Percentiles rank a stretch among this genome's conserved stretches.
phyloP scores from a whole-genome alignment of 495 filamentous ascomycete genomes.

The Tuber borchii region DNA sequence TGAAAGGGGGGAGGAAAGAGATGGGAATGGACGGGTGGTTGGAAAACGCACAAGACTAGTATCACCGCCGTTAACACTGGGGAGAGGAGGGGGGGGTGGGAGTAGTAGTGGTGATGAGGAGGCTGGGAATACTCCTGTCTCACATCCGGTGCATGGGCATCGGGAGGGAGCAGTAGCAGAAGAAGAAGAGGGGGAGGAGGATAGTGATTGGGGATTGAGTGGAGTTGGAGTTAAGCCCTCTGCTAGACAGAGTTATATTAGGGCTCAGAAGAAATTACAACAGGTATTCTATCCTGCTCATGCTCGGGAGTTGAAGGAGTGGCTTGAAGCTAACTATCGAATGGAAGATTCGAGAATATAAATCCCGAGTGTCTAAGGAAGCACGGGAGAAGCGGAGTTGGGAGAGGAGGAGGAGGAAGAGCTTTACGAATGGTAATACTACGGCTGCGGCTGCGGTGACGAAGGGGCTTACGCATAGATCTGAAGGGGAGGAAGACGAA shows the following conservation, averaged over 20 bases:
- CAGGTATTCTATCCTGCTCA: constrained; percentile 47
- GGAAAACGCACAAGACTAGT: constrained; percentile 7
- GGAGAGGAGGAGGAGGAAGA: constrained; percentile 50
- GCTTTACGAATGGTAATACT: constrained; percentile 24
- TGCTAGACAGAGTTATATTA: constrained; percentile 68
- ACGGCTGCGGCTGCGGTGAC: constrained; percentile 25
- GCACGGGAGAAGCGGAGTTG: constrained; percentile 68
- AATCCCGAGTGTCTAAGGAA: constrained; percentile 72
- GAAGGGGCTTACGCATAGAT: constrained; percentile 38
- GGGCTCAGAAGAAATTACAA: constrained; percentile 65
- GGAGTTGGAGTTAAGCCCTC: constrained; percentile 90
- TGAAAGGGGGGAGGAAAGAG: constrained; percentile 14
- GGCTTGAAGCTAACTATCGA: background rate
- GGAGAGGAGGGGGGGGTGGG: background rate
- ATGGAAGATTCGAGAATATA: constrained; percentile 62
- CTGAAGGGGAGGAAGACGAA: constrained; percentile 20
- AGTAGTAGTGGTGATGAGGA: background rate
- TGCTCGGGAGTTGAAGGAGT: background rate
- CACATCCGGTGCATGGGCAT: background rate
- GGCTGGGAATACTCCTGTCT: background rate
- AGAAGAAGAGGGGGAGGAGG: constrained; percentile 39
- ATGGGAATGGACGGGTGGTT: background rate
- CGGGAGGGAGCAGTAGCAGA: background rate
- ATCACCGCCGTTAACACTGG: constrained; percentile 1
- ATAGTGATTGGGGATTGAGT: constrained; percentile 46